A percentile compares a stretch with the other conserved stretches of the same genome.
Evolutionary conservation across 1,139 yeast species (phyloP).

Genomic region (Debaryomyces fabryi): DNA sequence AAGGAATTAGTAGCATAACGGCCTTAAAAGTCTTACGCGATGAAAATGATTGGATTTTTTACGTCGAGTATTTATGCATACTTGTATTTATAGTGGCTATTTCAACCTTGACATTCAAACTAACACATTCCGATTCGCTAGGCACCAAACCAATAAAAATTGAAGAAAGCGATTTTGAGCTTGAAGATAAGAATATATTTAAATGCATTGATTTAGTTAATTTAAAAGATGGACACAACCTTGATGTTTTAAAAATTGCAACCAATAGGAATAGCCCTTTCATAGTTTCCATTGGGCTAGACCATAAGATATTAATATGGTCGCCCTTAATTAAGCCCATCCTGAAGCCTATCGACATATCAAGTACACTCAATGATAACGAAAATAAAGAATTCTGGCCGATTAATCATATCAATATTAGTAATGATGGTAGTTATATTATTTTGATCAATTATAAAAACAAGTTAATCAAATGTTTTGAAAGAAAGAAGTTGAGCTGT

Average conservation of each 20-base stretch:
- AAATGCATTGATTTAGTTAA: slow-evolving; percentile 52
- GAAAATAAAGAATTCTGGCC: slow-evolving; percentile 67
- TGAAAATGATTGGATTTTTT: slow-evolving; percentile 31
- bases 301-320: slow-evolving; percentile 74
- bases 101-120: slow-evolving; percentile 31
- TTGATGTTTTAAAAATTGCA: slow-evolving; percentile 63
- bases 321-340: slow-evolving; percentile 53
- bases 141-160: slow-evolving; percentile 8
- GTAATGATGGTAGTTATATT: slow-evolving; percentile 61
- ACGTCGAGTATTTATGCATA: slow-evolving; percentile 33
- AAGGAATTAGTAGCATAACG: slow-evolving; percentile 20
- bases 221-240: slow-evolving; percentile 48
- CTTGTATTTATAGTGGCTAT: slow-evolving; percentile 31
- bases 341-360: slow-evolving; percentile 41
- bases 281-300: slow-evolving; percentile 71
- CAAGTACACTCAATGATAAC: slow-evolving; percentile 42
- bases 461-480: slow-evolving; percentile 60
- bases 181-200: slow-evolving; percentile 26
- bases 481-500: slow-evolving; percentile 54
- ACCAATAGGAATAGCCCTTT: slow-evolving; percentile 60
- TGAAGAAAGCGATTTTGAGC: slow-evolving; percentile 20
- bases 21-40: slow-evolving; percentile 20
- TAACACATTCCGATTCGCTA: slow-evolving; percentile 17
- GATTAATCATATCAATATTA: slow-evolving; percentile 58
- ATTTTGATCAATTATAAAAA: slow-evolving; percentile 56